These are phyloP conservation scores for Aquilaria sinensis DNA, from an alignment of 345 rosid genomes.

Conservation along the genomic window DNA sequence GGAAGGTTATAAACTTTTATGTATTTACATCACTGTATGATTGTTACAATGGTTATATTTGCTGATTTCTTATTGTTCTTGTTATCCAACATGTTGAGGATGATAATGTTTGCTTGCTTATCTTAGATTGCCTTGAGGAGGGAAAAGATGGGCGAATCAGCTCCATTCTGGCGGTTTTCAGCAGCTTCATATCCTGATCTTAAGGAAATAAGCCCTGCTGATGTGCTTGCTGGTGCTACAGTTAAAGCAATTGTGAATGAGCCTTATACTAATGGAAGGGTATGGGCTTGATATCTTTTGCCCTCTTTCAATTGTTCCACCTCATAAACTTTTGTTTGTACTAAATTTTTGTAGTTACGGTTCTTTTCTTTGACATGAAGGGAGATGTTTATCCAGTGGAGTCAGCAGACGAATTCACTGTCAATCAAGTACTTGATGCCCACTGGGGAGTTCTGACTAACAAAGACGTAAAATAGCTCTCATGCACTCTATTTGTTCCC, in stretches of 20 bases:
- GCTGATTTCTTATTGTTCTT: slow-evolving; percentile 3
- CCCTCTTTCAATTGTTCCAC: neutral
- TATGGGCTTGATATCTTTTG: slow-evolving; percentile 22
- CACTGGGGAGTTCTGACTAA: slow-evolving; percentile 80
- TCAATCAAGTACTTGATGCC: slow-evolving; percentile 69
- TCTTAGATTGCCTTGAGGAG: slow-evolving; percentile 86
- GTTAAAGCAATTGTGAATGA: slow-evolving; percentile 31
- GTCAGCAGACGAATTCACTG: slow-evolving; percentile 31
- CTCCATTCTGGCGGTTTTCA: slow-evolving; percentile 97
- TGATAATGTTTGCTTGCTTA: slow-evolving; percentile 5
- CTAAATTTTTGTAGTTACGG: slow-evolving; percentile 3
- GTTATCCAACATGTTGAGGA: too few species aligned
- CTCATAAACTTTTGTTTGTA: neutral
- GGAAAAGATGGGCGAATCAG: slow-evolving; percentile 85
- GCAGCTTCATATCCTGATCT: slow-evolving; percentile 98
- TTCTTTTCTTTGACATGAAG: slow-evolving; percentile 23
- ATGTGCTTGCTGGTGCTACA: slow-evolving; percentile 38
- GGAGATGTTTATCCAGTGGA: slow-evolving; percentile 88
- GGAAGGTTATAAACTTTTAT: slow-evolving; percentile 35
- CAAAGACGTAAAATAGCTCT: slow-evolving; percentile 49
- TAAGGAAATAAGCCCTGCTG: slow-evolving; percentile 31
- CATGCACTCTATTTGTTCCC: neutral
- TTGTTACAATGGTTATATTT: slow-evolving; percentile 8
- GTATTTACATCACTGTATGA: slow-evolving; percentile 4
- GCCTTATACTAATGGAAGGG: slow-evolving; percentile 46